Base-by-base conservation (phyloP, 75 land plant species). In the Azolla pinnata region DNA sequence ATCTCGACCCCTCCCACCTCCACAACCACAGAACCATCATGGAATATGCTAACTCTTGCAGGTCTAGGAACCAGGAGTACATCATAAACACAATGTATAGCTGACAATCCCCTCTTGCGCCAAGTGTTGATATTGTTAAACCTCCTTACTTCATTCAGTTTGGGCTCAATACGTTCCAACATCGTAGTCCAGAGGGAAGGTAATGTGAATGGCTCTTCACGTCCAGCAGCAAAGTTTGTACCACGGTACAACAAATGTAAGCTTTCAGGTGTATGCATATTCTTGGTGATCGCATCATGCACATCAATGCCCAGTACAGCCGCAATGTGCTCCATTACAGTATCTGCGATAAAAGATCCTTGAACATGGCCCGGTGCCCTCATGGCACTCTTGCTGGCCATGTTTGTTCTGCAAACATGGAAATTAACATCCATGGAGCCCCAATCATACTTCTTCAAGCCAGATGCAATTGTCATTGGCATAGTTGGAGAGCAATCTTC, bases 1-100 rank as follows among this genome's bases (percentile, higher is more conserved):
- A 90, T n/a, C 61, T 90, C 97, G 40, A 87, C 71, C 5, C 97
- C 97, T 28, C 93, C 85, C 48, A 82, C 88, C 75, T 90, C 97
- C 56, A 90, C 83, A 57, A 71, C 83, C 73, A 90, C 48, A 14
- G 97, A 87, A 1, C 85, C 85, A 78, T 90, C 97, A 29, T 30
- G 31, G 51, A 90, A 78, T 26, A 90, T 79, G 62, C 81, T 75
- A 10, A 84, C 95, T 69, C 79, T 81, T 45, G 89, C 93, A 10
- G 89, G 87, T 28, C 61, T 84, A 18, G 85, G 53, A 20, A 49
- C 42, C 29, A 70, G 4, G 0, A 2, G 31, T 27, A 79, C 81
- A 27, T 59, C 46, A 59, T 75, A 70, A 40, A 81, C 33, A 71
- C 79, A 54, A 9, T 84, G 97, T 5, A 87, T 68, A 42, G 81